Conservation (phyloP, 768 basidiomycete genomes). For the Amanita molliuscula region DNA sequence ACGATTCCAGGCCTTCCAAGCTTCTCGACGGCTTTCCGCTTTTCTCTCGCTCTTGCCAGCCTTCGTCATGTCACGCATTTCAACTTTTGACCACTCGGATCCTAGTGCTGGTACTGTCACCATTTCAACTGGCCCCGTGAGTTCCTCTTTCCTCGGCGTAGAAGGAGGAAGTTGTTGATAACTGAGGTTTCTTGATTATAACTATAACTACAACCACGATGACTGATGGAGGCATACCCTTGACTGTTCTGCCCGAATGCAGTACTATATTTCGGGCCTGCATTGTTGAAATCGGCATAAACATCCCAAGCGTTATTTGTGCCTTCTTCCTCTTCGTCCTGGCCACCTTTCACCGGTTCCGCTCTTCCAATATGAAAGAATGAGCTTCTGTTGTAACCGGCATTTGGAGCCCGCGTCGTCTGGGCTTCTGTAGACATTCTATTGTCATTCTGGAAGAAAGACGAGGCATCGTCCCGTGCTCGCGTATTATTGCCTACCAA, state of each 20-base stretch:
- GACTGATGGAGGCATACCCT: constrained; percentile 30
- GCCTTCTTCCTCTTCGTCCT: constrained; percentile 54
- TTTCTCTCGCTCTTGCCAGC: constrained; percentile 56
- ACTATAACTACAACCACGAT: constrained; percentile 7
- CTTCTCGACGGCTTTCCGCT: constrained; percentile 37
- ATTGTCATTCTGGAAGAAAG: constrained; percentile 49
- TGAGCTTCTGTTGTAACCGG: constrained; percentile 66
- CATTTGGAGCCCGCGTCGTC: constrained; percentile 19
- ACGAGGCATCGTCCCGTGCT: constrained; percentile 56
- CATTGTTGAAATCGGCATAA: constrained; percentile 84
- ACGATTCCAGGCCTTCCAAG: constrained; percentile 70
- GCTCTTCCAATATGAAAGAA: constrained; percentile 60
- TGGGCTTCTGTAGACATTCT: constrained; percentile 37
- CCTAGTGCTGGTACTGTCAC: constrained; percentile 90
- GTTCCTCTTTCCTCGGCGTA: constrained; percentile 27
- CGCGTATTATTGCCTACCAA: constrained; percentile 29
- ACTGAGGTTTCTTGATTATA: constrained; percentile 17
- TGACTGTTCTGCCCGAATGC: constrained; percentile 39
- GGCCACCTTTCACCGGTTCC: constrained; percentile 71
- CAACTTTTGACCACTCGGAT: constrained; percentile 77
- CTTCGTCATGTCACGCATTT: constrained; percentile 71
- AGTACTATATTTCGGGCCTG: constrained; percentile 66
- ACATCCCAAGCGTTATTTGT: constrained; percentile 58
- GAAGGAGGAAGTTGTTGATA: constrained; percentile 35
- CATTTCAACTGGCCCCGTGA: constrained; percentile 58